phyloP scores from a whole-genome alignment of 73 alveolate species.

The Blepharisma japonicum region DNA sequence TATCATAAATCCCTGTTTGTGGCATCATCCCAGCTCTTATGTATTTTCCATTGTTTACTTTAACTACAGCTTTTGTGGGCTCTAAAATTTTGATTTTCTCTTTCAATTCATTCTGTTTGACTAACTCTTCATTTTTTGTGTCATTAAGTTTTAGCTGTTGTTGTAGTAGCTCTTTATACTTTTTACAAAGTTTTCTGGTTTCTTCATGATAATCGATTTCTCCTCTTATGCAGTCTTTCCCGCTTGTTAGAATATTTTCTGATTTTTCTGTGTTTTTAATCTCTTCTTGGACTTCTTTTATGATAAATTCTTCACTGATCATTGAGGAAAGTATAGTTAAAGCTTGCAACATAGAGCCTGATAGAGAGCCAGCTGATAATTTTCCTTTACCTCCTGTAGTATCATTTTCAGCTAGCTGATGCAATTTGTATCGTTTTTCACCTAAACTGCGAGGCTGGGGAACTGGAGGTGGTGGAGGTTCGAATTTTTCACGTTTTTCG shows the following conservation, averaged over 20 bases:
- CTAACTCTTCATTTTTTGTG: not conserved
- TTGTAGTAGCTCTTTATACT: not conserved
- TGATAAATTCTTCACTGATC: constrained; percentile 14
- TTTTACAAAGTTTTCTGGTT: not conserved
- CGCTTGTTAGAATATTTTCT: not conserved
- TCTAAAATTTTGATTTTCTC: constrained; percentile 9
- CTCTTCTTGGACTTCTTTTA: constrained; percentile 8
- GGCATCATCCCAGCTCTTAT: constrained; percentile 29
- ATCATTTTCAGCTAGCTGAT: constrained; percentile 15
- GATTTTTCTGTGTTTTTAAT: not conserved
- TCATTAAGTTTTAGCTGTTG: not conserved
- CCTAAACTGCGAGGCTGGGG: not conserved
- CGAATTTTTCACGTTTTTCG: not conserved
- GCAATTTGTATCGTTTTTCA: not conserved
- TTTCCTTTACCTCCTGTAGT: not conserved
- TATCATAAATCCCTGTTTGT: not conserved
- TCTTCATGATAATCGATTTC: constrained; percentile 28
- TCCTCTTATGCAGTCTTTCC: constrained; percentile 17
- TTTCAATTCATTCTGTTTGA: not conserved
- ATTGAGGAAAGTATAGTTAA: not conserved
- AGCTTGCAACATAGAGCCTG: constrained; percentile 27
- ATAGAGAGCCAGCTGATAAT: not conserved
- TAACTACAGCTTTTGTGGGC: constrained; percentile 4
- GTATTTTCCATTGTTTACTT: constrained; percentile 11
- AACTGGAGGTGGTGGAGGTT: not conserved